phyloP scores from a whole-genome alignment of 164 flowering plant genomes.

The Magnolia officinalis region DNA sequence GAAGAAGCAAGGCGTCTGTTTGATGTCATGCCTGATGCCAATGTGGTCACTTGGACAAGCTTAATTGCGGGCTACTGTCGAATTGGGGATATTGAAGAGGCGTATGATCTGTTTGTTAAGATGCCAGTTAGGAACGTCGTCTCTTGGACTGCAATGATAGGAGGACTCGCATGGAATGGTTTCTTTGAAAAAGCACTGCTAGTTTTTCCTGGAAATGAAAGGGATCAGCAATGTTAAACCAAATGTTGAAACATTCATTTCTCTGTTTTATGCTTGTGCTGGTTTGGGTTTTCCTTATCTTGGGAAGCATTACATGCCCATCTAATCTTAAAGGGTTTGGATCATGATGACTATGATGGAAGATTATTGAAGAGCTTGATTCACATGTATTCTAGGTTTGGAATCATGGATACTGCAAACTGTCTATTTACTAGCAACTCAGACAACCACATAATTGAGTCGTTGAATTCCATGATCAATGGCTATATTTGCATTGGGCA shows the following conservation, averaged over 20 bases:
- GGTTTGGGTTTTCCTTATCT: slow-evolving; percentile 35
- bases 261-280: slow-evolving; percentile 54
- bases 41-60: slow-evolving; percentile 65
- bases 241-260: slow-evolving; percentile 47
- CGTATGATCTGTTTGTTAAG: slow-evolving; percentile 34
- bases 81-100: slow-evolving; percentile 45
- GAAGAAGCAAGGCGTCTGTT: slow-evolving; percentile 47
- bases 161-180: slow-evolving; percentile 63
- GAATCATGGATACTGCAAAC: slow-evolving; percentile 41
- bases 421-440: slow-evolving; percentile 25
- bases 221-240: slow-evolving; percentile 22
- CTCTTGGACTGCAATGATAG: slow-evolving; percentile 75
- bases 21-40: slow-evolving; percentile 36
- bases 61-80: slow-evolving; percentile 58
- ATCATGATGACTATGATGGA: slow-evolving; percentile 34
- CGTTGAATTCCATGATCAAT: slow-evolving; percentile 43
- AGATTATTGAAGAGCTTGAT: slow-evolving; percentile 40
- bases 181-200: slow-evolving; percentile 39
- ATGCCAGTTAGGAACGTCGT: slow-evolving; percentile 59
- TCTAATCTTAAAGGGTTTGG: slow-evolving; percentile 33
- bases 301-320: slow-evolving; percentile 58
- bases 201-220: slow-evolving; percentile 38
- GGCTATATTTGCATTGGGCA: slow-evolving; percentile 40
- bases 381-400: slow-evolving; percentile 47
- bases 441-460: slow-evolving; percentile 18